phyloP scores from a whole-genome alignment of 1,284 basidiomycete species.

The Trichosporon ovoides region DNA sequence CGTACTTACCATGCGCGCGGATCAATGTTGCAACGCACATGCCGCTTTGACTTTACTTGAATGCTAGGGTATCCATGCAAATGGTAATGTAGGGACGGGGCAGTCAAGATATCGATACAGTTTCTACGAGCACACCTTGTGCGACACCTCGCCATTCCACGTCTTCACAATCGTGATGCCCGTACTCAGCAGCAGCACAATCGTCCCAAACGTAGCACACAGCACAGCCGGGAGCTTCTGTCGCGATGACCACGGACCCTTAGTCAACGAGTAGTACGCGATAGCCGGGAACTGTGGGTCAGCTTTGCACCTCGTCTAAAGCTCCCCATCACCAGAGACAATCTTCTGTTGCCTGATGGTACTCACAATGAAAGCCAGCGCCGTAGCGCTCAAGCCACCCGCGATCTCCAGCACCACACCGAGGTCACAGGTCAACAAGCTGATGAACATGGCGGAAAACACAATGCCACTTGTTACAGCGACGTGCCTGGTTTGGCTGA shows the following conservation, averaged over 20 bases:
- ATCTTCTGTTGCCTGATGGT: too few species aligned
- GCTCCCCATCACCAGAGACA: too few species aligned
- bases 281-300: slow-evolving; percentile 64
- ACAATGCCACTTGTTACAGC: slow-evolving; percentile 85
- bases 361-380: slow-evolving; percentile 78
- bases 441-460: slow-evolving; percentile 73
- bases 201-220: slow-evolving; percentile 67
- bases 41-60: too few species aligned
- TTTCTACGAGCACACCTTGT: slow-evolving; percentile 27
- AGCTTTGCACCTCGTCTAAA: too few species aligned
- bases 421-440: slow-evolving; percentile 89
- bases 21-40: too few species aligned
- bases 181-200: slow-evolving; percentile 74
- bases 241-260: slow-evolving; percentile 60
- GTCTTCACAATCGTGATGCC: slow-evolving; percentile 68
- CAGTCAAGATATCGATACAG: too few species aligned
- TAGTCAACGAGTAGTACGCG: slow-evolving; percentile 72
- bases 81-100: too few species aligned
- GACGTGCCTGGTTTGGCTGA: slow-evolving; percentile 75
- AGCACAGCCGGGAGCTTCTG: slow-evolving; percentile 66
- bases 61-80: too few species aligned
- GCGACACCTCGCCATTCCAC: slow-evolving; percentile 61
- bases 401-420: slow-evolving; percentile 97
- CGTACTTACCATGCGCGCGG: too few species aligned
- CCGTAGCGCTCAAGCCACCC: slow-evolving; percentile 88